A percentile compares a stretch with the other conserved stretches of the same genome.
phyloP scores from a whole-genome alignment of 2,329 filamentous ascomycete genomes.

The Chlorencoelia australis region DNA sequence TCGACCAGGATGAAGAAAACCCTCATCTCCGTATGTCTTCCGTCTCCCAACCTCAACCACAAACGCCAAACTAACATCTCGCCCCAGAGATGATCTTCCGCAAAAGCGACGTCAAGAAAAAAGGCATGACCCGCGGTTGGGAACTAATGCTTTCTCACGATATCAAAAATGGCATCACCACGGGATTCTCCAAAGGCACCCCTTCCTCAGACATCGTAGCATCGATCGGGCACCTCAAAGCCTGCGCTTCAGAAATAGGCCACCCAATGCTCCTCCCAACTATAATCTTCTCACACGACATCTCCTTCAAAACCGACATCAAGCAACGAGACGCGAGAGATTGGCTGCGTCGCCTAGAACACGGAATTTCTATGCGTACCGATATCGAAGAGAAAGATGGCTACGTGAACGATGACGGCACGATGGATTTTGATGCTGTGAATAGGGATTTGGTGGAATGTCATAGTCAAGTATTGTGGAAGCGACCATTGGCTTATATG shows the following conservation, averaged over 20 bases:
- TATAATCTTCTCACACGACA: constrained; percentile 49
- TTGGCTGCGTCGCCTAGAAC: constrained; percentile 50
- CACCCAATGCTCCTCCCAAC: constrained; percentile 50
- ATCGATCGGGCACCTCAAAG: constrained; percentile 39
- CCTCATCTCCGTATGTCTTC: constrained; percentile 42
- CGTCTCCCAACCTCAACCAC: not conserved
- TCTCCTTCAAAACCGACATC: constrained; percentile 45
- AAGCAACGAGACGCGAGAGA: constrained; percentile 54
- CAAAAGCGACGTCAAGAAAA: constrained; percentile 57
- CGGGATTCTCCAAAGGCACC: constrained; percentile 53
- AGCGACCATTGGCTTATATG: constrained; percentile 50
- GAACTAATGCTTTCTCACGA: constrained; percentile 52
- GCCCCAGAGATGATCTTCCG: constrained; percentile 48
- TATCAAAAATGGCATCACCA: constrained; percentile 44
- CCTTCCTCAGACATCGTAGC: constrained; percentile 42
- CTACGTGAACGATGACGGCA: constrained; percentile 42
- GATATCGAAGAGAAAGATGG: constrained; percentile 32
- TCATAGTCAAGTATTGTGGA: constrained; percentile 52
- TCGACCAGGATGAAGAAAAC: constrained; percentile 45
- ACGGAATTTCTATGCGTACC: constrained; percentile 46
- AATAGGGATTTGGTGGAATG: constrained; percentile 55
- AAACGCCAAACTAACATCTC: not conserved
- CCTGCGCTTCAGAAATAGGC: constrained; percentile 38
- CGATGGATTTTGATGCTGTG: constrained; percentile 48
- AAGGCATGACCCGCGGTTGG: constrained; percentile 53